These are phyloP conservation scores for Rubia yunnanensis DNA, from an alignment of 257 asterid species.

Conservation along the genomic window DNA sequence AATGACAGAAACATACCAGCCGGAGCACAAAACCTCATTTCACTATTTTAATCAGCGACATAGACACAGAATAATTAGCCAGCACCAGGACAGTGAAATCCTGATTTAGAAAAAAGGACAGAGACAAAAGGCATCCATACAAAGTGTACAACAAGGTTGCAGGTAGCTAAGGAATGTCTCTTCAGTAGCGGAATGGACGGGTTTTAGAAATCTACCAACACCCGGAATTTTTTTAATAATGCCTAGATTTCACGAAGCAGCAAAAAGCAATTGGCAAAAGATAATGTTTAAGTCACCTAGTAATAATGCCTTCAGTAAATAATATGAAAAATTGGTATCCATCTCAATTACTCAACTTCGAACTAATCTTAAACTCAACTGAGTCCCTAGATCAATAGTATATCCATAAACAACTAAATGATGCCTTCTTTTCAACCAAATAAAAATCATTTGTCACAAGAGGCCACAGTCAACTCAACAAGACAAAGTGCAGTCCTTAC, in stretches of 20 bases:
- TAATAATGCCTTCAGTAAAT: background rate
- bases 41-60: background rate
- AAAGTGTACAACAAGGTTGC: no score
- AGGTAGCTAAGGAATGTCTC: background rate
- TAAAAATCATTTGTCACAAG: background rate
- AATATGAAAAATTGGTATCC: background rate
- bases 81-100: background rate
- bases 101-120: background rate
- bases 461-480: background rate
- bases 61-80: background rate
- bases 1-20: background rate
- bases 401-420: background rate
- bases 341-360: background rate
- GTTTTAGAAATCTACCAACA: background rate
- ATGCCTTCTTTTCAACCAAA: background rate
- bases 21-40: background rate
- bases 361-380: background rate
- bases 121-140: background rate
- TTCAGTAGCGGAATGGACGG: background rate
- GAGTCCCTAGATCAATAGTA: background rate
- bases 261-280: background rate
- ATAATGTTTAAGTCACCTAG: background rate
- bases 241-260: background rate
- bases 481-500: constrained; percentile 34
- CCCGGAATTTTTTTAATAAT: background rate